Evolutionary conservation across 164 flowering plant genomes (phyloP).

Genomic region (Aristolochia contorta): DNA sequence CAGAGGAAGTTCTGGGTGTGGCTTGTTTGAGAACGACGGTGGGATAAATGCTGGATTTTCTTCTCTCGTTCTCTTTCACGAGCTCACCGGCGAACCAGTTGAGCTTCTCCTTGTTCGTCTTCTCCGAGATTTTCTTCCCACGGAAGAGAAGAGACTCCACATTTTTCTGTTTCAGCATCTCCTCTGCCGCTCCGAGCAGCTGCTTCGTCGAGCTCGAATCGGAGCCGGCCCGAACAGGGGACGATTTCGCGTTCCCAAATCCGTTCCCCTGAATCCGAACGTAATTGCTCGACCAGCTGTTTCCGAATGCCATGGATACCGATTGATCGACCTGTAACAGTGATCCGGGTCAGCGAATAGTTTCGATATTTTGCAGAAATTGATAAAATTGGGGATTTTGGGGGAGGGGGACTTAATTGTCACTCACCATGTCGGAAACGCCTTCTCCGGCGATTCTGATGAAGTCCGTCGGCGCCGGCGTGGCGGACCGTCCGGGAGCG

Average conservation of each 20-base stretch:
- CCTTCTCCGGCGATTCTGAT: constrained; percentile 48
- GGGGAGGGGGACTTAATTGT: neutral
- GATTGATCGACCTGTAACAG: constrained; percentile 61
- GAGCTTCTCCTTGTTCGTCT: constrained; percentile 40
- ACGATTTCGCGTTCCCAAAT: neutral
- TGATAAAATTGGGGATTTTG: too few relatives aligned
- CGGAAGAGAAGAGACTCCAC: constrained; percentile 45
- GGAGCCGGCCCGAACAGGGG: neutral
- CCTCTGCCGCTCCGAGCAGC: constrained; percentile 18
- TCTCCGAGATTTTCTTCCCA: constrained; percentile 41
- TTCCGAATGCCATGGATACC: constrained; percentile 57
- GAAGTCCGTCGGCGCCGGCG: constrained; percentile 15
- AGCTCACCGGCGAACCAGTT: constrained; percentile 32
- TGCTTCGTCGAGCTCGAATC: neutral
- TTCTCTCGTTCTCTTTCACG: constrained; percentile 52
- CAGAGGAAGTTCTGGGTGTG: constrained; percentile 39
- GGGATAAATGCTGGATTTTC: constrained; percentile 38
- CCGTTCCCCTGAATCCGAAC: constrained; percentile 40
- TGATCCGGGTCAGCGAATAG: neutral
- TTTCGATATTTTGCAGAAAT: neutral
- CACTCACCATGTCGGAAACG: constrained; percentile 47
- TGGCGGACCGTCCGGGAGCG: constrained; percentile 11
- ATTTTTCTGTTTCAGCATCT: constrained; percentile 43
- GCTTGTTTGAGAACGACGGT: constrained; percentile 41
- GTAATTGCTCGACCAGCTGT: constrained; percentile 28